Base-by-base conservation (phyloP, 257 asterid genomes). In the Ajuga chamaepitys region DNA sequence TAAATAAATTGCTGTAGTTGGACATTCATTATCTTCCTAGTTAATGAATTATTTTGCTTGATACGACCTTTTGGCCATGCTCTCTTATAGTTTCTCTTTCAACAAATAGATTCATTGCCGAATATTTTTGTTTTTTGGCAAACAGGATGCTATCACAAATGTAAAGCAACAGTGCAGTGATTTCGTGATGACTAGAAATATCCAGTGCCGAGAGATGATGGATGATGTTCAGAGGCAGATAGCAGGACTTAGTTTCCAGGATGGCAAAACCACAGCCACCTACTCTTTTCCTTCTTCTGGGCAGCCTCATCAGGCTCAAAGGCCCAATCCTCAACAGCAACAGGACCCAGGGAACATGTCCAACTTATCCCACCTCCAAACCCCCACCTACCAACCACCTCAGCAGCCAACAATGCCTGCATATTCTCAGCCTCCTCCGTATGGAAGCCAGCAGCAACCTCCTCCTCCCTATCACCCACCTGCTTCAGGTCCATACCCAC, bases 81-180 rank as follows among this genome's bases (percentile, higher is more conserved):
- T 66, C 24, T 17, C 42, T 41, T 58, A 22, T 28, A 18, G 35
- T 68, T 60, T 57, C 56, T 44, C 51, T 62, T 58, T 50, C 9
- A 41, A 66, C 14, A 50, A 58, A 56, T 53, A 7, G 14, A 32
- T 50, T 58, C 55, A 41, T 67, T 62, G n/a, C 54, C 48, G 28
- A 7, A 20, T 34, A 1, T 30, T 42, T 30, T 21, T 16, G 2
- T 66, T 25, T 22, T 60, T 50, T 64, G 54, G 53, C 66, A 25
- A 67, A 83, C 89, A 93, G 99, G 99, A 93, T 9, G 99, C 97
- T 41, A 86, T 93, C 44, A 84, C 84, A 35, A 82, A 75, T 17
- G 87, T 89, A 51, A 93, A 89, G 88, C 97, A 93, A 59, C 99
- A 87, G 75, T 85, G 97, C 85, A 83, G 91, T 72, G 99, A 89